Evolutionary conservation across 179 eudicot species (phyloP).

Genomic region (Spergularia azorica): DNA sequence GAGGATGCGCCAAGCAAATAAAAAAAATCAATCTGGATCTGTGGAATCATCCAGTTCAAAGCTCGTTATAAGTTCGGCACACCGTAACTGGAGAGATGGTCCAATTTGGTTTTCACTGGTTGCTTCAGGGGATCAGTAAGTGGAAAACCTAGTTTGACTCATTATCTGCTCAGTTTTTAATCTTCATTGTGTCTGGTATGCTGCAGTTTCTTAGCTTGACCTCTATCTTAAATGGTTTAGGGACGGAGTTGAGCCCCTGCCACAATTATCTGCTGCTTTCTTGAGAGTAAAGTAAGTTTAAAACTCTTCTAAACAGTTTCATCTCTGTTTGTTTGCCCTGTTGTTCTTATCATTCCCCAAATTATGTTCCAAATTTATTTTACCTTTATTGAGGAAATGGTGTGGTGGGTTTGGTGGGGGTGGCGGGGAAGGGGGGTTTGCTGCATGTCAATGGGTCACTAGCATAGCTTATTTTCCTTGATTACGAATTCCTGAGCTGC

Average conservation of each 20-base stretch:
- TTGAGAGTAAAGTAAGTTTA: slow-evolving; percentile 80
- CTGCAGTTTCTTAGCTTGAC: slow-evolving; percentile 1
- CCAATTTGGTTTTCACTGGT: slow-evolving; percentile 93
- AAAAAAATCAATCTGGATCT: slow-evolving; percentile 33
- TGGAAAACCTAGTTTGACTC: neutral
- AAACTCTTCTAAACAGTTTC: neutral
- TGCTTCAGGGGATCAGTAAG: slow-evolving; percentile 75
- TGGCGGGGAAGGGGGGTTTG: too few species aligned
- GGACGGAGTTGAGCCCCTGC: slow-evolving; percentile 64
- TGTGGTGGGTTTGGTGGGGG: neutral
- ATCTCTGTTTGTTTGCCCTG: neutral
- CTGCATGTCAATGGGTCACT: neutral
- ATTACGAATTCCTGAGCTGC: neutral
- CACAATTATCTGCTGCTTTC: slow-evolving; percentile 67
- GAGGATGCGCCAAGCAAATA: slow-evolving; percentile 40
- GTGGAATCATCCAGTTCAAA: slow-evolving; percentile 43
- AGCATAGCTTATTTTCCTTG: neutral
- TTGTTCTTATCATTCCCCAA: neutral
- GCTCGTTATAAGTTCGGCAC: slow-evolving; percentile 38
- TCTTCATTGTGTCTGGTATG: neutral
- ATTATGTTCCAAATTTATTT: neutral
- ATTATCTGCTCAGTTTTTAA: neutral
- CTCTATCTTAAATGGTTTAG: slow-evolving; percentile 35
- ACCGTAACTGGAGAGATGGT: slow-evolving; percentile 40
- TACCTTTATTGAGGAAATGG: neutral